A percentile compares a stretch with the other conserved stretches of the same genome.
These are phyloP conservation scores for Aristolochia californica DNA, from an alignment of 164 flowering plant species.

Conservation along the genomic window DNA sequence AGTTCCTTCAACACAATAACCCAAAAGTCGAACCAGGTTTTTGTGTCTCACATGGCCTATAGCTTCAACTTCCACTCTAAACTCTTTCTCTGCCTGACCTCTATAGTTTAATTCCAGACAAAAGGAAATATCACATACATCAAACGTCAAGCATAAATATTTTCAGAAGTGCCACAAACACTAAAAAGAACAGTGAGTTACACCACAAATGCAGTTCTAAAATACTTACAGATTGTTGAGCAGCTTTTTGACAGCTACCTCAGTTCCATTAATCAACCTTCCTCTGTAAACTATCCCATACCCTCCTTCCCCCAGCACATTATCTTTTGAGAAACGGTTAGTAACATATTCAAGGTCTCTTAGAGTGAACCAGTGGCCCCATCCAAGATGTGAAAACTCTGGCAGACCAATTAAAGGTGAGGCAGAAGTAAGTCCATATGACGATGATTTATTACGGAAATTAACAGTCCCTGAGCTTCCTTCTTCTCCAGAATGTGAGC, in stretches of 20 bases:
- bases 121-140: neutral
- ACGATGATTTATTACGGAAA: slow-evolving; percentile 31
- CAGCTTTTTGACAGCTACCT: slow-evolving; percentile 84
- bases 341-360: slow-evolving; percentile 75
- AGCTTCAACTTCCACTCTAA: slow-evolving; percentile 19
- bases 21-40: slow-evolving; percentile 16
- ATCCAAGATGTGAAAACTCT: slow-evolving; percentile 82
- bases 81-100: slow-evolving; percentile 17
- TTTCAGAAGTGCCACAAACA: neutral
- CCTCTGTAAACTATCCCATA: slow-evolving; percentile 84
- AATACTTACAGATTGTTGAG: slow-evolving; percentile 72
- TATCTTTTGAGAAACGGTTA: slow-evolving; percentile 41
- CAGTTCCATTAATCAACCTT: slow-evolving; percentile 67
- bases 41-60: slow-evolving; percentile 19
- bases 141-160: neutral
- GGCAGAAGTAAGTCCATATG: slow-evolving; percentile 38
- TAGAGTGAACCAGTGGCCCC: slow-evolving; percentile 98
- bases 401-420: slow-evolving; percentile 86
- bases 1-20: slow-evolving; percentile 15
- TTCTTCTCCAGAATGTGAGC: slow-evolving; percentile 82
- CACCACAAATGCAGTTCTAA: neutral
- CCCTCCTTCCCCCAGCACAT: slow-evolving; percentile 89
- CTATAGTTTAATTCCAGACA: slow-evolving; percentile 1
- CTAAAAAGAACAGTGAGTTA: neutral
- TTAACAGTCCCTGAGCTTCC: slow-evolving; percentile 44